Base-by-base conservation (phyloP, 768 basidiomycete species). In the Botryobasidium botryosum region DNA sequence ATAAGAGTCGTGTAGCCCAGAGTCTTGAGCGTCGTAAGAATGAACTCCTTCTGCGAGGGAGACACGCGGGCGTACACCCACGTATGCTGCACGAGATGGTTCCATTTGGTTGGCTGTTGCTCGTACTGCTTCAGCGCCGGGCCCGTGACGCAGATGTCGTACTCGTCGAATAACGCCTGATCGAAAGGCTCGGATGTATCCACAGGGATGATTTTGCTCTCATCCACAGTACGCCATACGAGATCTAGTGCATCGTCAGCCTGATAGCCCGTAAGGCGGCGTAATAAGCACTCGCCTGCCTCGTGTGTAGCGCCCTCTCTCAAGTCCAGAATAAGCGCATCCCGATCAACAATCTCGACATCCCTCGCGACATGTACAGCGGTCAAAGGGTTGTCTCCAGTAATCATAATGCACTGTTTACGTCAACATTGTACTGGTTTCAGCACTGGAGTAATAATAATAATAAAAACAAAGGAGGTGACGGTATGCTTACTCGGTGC, bases 51-150 rank as follows among this genome's bases (percentile, higher is more conserved):
- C 59, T 97, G 94, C 0, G 73, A 63, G 2, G 94, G 94, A 8
- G 92, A 92, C 13, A 97, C 92, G 26, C 92, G 87, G 21, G 94
- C 94, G 53, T 99, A 99, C 40, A 99, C 92, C 87, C 88, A 97
- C 1, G 88, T 88, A 56, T 94, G 78, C 54, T 90, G 85, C 2
- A 94, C 82, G 37, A 99, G 79, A 48, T 73, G 67, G 41, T 71
- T 71, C 80, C 80, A 88, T 32, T 56, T 51, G n/a, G 68, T 65
- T 5, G 79, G 70, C 12, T 63, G 62, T n/a, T 65, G 58, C 53
- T 80, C 77, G 62, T 75, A 90, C 53, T 90, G 87, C 58, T 79
- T 84, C 64, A 99, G 71, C 4, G 94, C 94, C 13, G 80, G 74
- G 37, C 94, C 94, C 2, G 94, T 97, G 53, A 97, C 72, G 59